phyloP scores from a whole-genome alignment of 495 filamentous ascomycete species.

The Hypoxylon cercidicola region DNA sequence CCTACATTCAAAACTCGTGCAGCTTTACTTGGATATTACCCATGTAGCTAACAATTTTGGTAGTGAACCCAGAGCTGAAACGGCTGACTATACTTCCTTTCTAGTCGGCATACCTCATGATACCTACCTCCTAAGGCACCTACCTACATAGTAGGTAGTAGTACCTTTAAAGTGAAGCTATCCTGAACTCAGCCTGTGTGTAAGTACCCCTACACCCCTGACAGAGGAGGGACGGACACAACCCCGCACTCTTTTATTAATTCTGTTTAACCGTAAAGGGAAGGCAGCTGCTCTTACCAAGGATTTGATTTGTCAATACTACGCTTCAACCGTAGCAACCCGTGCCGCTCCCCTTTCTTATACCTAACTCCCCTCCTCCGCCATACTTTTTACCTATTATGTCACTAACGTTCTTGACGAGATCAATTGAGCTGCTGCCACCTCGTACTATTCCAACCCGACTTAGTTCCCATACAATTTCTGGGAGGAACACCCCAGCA shows the following conservation, averaged over 20 bases:
- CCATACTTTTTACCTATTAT: background rate
- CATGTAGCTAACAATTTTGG: no score
- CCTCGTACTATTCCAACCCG: background rate
- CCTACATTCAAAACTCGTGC: no score
- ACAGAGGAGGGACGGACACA: background rate
- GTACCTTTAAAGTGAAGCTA: no score
- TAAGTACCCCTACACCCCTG: no score
- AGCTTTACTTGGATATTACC: no score
- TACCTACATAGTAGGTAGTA: no score
- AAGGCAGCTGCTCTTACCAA: conserved; percentile 21
- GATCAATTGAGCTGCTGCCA: background rate
- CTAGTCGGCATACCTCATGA: no score
- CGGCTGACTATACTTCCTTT: no score
- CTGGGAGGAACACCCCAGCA: conserved; percentile 1
- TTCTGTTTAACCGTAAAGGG: conserved; percentile 22
- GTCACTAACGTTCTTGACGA: conserved; percentile 9
- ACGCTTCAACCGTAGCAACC: conserved; percentile 26
- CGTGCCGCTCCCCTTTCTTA: background rate
- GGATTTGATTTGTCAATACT: conserved; percentile 20
- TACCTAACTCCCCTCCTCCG: no score
- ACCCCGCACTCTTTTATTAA: conserved; percentile 14
- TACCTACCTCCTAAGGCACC: no score
- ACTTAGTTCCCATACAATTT: conserved; percentile 2
- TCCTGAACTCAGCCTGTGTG: no score
- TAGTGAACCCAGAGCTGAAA: no score